phyloP scores from a whole-genome alignment of 305 asterid species.

The Rubia tinctorum region DNA sequence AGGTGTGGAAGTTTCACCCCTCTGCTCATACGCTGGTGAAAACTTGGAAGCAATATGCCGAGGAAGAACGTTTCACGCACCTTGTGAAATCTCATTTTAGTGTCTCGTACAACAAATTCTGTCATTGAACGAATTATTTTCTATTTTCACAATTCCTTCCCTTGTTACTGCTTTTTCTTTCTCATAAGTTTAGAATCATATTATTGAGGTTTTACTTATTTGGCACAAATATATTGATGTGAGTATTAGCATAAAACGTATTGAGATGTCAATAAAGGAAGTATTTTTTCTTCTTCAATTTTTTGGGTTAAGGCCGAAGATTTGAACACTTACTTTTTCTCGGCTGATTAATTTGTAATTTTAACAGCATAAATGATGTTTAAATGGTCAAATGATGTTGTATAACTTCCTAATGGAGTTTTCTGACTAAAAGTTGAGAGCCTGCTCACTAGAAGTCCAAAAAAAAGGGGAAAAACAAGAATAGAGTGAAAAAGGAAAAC shows the following conservation, averaged over 20 bases:
- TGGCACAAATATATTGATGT: conserved; percentile 1
- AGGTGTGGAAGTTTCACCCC: conserved; percentile 99
- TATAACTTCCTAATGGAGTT: no score
- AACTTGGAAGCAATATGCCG: conserved; percentile 92
- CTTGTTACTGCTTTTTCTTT: background rate
- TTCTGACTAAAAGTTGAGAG: no score
- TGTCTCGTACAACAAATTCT: background rate
- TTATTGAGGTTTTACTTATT: background rate
- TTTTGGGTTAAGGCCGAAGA: background rate
- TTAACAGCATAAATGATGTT: background rate
- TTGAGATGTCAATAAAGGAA: conserved; percentile 3
- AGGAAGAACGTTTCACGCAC: conserved; percentile 94
- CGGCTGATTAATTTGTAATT: background rate
- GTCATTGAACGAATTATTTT: background rate
- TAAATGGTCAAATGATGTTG: no score
- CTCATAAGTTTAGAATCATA: background rate
- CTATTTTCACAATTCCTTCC: background rate
- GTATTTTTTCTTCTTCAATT: background rate
- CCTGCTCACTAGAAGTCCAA: no score
- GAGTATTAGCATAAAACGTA: background rate
- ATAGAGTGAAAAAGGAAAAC: no score
- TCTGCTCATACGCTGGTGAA: conserved; percentile 93
- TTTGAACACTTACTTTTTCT: no score
- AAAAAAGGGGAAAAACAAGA: no score
- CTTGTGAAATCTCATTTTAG: conserved; percentile 81